Base-by-base conservation (phyloP, 2,329 filamentous ascomycete species). In the Podosphaera leucotricha region DNA sequence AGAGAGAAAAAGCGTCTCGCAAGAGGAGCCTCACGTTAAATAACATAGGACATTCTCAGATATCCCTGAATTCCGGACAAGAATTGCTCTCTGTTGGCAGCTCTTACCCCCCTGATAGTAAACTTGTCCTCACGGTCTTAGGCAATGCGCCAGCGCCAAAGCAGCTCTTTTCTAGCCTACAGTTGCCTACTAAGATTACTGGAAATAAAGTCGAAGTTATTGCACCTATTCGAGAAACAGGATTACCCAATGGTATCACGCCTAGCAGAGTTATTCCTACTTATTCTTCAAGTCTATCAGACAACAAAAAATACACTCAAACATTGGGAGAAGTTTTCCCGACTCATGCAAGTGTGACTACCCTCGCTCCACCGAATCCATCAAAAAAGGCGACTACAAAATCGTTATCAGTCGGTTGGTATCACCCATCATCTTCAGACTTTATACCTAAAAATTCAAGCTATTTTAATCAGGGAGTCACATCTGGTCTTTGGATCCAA, bases 81-180 rank as follows among this genome's bases (percentile, higher is more conserved):
- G 41, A 43, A 5, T 18, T 22, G 15, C 33, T 36, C 35, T n/a
- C 28, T 2, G 10, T n/a, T n/a, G 18, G 7, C 19, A 37, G 11
- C 57, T 46, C 58, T 57, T 49, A 50, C 20, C 57, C 64, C 18
- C 55, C 65, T 50, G 59, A 70, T 50, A 60, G 70, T 45, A 68
- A 65, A 48, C 63, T 75, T 15, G 77, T 87, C 5, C 64, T 94
- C 46, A 87, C 82, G 0, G 65, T 92, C 1, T 77, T 76, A 51
- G 84, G 82, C 44, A 80, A 76, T 51, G 80, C 80, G 36, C 75
- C 77, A 1, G 75, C 75, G 39, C 70, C 80, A 30, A 78, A 76
- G 52, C 80, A 87, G 47, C 65, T 94, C 3, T 94, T 90, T 58
- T 92, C 87, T 3, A 92, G 86, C 59, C 65, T 93, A 42, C 81